Conservation (phyloP, 192 early-diverging fungal species). For the Mortierella hygrophila region DNA sequence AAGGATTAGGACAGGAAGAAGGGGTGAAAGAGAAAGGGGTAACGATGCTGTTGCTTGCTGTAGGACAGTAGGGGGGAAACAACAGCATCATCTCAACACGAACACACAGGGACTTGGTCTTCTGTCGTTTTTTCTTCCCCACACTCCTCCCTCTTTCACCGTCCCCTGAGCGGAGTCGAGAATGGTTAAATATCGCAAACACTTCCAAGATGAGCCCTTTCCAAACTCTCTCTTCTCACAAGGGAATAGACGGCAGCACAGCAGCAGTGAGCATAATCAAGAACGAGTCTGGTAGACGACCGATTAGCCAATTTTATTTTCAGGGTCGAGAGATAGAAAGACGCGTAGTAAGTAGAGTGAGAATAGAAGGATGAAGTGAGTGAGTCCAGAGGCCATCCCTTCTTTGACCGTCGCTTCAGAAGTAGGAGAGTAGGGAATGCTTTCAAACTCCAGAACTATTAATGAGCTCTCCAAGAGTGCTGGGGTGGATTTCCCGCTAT, state of each 20-base stretch:
- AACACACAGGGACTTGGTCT: not conserved
- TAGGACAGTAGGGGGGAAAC: not conserved
- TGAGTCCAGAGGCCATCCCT: no score
- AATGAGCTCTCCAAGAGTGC: no score
- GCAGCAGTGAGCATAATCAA: not conserved
- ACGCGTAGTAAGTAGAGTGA: no score
- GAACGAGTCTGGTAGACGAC: not conserved
- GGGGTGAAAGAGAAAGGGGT: not conserved
- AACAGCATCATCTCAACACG: not conserved
- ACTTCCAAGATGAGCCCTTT: not conserved
- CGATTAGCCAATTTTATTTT: not conserved
- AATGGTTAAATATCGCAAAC: not conserved
- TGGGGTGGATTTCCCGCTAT: no score
- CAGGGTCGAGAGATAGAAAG: not conserved
- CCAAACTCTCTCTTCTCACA: not conserved
- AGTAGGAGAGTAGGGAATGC: no score
- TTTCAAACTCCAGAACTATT: no score
- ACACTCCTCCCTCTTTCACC: not conserved
- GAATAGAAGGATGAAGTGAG: no score
- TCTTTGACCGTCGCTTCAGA: no score
- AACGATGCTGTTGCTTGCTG: not conserved
- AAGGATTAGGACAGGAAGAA: not conserved
- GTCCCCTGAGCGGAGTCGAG: not conserved
- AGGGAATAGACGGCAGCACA: not conserved
- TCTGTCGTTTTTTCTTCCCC: not conserved